A percentile compares a stretch with the other conserved stretches of the same genome.
These are phyloP conservation scores for Puccinia novopanici DNA, from an alignment of 1,284 basidiomycete species.

Conservation along the genomic window DNA sequence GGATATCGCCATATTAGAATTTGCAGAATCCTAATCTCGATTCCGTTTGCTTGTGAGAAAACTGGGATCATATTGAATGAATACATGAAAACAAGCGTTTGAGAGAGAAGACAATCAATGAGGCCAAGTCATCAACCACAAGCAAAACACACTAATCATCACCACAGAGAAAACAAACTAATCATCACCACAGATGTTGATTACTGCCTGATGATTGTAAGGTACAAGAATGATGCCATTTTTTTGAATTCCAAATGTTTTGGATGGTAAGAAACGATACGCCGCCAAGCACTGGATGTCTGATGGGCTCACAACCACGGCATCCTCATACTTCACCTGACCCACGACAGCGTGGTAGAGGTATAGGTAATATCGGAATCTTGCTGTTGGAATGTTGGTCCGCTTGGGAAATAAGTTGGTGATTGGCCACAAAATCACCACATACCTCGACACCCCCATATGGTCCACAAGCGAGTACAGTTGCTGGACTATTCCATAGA, in stretches of 20 bases:
- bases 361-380: neutral
- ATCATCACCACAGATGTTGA: neutral
- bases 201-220: neutral
- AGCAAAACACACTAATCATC: too few relatives aligned
- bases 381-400: neutral
- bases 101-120: too few relatives aligned
- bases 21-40: too few relatives aligned
- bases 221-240: conserved; percentile 12
- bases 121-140: too few relatives aligned
- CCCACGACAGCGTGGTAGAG: neutral
- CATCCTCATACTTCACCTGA: neutral
- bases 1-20: too few relatives aligned
- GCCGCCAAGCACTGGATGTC: neutral
- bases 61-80: too few relatives aligned
- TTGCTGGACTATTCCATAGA: neutral
- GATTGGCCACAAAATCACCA: conserved; percentile 9
- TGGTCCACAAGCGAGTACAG: neutral
- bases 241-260: conserved; percentile 4
- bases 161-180: too few relatives aligned
- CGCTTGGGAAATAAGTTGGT: conserved; percentile 29
- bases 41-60: too few relatives aligned
- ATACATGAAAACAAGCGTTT: too few relatives aligned
- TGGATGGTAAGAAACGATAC: neutral
- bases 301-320: neutral
- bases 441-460: too few relatives aligned